Percentiles rank a stretch among this genome's conserved stretches.
phyloP scores from a whole-genome alignment of 2,329 filamentous ascomycete genomes.

The Penicillium sp. region DNA sequence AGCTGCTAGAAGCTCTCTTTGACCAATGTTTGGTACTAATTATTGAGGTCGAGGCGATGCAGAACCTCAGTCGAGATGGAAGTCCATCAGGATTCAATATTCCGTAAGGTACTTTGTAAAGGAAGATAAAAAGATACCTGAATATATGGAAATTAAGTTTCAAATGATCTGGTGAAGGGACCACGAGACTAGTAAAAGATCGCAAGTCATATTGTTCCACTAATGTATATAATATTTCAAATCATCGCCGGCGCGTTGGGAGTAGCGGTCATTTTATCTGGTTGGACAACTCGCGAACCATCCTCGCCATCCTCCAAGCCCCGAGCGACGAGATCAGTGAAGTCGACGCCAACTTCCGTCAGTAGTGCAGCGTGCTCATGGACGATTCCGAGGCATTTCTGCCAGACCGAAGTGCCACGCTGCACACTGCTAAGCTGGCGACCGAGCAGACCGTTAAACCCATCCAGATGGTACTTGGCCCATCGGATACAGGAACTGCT shows the following conservation, averaged over 20 bases:
- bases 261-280: constrained; percentile 10
- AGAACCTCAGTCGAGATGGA: too few species aligned
- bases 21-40: too few species aligned
- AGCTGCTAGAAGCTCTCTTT: too few species aligned
- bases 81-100: too few species aligned
- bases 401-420: constrained; percentile 74
- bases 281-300: constrained; percentile 20
- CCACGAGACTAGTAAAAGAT: too few species aligned
- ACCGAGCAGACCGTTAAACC: constrained; percentile 81
- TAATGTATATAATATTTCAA: background rate
- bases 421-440: constrained; percentile 88
- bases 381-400: constrained; percentile 79
- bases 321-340: constrained; percentile 76
- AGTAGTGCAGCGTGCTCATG: constrained; percentile 80
- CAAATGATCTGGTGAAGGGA: too few species aligned
- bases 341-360: constrained; percentile 85
- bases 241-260: constrained; percentile 1
- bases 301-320: constrained; percentile 43
- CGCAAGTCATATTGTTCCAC: background rate
- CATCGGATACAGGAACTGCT: constrained; percentile 96
- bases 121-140: too few species aligned
- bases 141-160: too few species aligned
- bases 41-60: too few species aligned
- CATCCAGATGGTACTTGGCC: constrained; percentile 94
- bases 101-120: too few species aligned